Conservation (phyloP, 768 basidiomycete species). For the Pleurotus platypus region DNA sequence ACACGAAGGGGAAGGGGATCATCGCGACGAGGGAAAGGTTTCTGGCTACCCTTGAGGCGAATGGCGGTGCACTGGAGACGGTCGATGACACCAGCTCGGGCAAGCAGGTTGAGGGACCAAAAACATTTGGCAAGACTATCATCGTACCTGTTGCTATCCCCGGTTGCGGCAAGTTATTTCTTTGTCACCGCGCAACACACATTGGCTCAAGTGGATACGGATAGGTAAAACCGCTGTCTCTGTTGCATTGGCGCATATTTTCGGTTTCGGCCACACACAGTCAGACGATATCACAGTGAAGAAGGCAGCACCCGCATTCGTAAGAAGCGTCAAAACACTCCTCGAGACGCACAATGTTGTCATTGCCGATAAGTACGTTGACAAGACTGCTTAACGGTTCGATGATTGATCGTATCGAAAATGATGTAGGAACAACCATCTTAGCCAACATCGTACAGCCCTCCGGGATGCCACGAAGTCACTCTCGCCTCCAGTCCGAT, state of each 20-base stretch:
- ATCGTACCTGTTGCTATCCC: conserved; percentile 89
- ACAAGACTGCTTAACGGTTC: not conserved
- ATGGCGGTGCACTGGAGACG: conserved; percentile 29
- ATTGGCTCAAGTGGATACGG: conserved; percentile 11
- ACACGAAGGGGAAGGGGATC: conserved; percentile 74
- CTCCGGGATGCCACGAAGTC: conserved; percentile 53
- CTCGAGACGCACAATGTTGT: conserved; percentile 71
- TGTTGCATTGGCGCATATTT: conserved; percentile 75
- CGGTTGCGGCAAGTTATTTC: conserved; percentile 71
- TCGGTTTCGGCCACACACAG: conserved; percentile 88
- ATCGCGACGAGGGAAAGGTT: conserved; percentile 81
- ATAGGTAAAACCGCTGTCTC: conserved; percentile 86
- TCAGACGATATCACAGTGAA: conserved; percentile 85
- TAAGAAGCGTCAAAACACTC: conserved; percentile 65
- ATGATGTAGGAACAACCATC: conserved; percentile 76
- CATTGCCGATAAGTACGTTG: conserved; percentile 84
- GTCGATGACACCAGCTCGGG: conserved; percentile 15
- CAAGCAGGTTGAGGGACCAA: conserved; percentile 13
- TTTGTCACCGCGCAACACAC: not conserved
- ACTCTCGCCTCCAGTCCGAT: conserved; percentile 53
- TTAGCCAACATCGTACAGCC: conserved; percentile 69
- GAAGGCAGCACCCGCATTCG: conserved; percentile 65
- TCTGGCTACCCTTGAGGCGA: conserved; percentile 57
- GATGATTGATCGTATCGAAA: not conserved
- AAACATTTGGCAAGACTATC: conserved; percentile 64